These are phyloP conservation scores for Perkinsus chesapeaki DNA, from an alignment of 169 alveolate species.

Conservation along the genomic window DNA sequence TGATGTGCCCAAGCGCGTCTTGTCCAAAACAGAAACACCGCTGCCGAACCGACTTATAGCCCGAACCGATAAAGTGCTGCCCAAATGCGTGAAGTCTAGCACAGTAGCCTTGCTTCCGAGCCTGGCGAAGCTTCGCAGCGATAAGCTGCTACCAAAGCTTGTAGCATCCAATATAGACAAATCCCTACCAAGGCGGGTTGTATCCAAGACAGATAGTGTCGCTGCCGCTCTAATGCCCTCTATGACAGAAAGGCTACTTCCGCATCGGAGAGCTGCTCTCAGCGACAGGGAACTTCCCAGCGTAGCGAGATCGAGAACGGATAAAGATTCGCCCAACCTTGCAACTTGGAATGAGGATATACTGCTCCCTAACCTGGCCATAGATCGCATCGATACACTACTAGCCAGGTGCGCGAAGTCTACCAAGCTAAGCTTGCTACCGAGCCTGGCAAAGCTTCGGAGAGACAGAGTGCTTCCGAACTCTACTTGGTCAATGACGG, in stretches of 20 bases:
- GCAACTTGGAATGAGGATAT: neutral
- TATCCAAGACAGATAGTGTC: neutral
- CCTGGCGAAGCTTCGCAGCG: neutral
- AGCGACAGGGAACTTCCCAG: neutral
- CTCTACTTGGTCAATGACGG: neutral
- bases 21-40: conserved; percentile 8
- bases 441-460: neutral
- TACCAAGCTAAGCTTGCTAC: neutral
- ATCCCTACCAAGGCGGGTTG: neutral
- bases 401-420: neutral
- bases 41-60: conserved; percentile 8
- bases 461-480: neutral
- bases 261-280: neutral
- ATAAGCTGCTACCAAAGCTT: neutral
- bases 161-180: neutral
- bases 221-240: neutral
- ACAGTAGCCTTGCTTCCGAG: neutral
- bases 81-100: conserved; percentile 11
- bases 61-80: neutral
- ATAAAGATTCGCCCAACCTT: neutral
- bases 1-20: conserved; percentile 5
- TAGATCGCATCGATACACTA: neutral
- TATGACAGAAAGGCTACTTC: neutral
- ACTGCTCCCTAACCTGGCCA: neutral
- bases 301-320: neutral